Conservation (phyloP, 257 asterid species). For the Lavandula angustifolia region DNA sequence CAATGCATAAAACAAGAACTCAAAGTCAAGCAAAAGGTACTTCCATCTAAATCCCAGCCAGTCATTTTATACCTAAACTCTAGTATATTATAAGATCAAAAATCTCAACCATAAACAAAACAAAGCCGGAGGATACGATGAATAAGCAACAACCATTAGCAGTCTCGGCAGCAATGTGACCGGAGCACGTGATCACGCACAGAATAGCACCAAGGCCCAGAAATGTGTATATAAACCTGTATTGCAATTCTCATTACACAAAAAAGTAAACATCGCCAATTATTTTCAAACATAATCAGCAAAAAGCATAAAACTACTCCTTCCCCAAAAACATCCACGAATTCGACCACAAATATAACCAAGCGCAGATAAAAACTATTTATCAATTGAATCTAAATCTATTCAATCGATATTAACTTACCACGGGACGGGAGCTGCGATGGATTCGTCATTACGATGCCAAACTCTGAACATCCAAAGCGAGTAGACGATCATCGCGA, state of each 20-base stretch:
- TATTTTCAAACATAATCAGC: background rate
- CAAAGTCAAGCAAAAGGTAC: background rate
- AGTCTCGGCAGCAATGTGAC: conserved; percentile 75
- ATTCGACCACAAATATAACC: background rate
- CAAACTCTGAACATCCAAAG: conserved; percentile 89
- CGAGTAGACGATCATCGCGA: conserved; percentile 73
- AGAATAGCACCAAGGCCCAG: conserved; percentile 59
- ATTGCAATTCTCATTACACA: conserved; percentile 15
- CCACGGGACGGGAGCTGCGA: conserved; percentile 68
- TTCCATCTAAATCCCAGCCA: background rate
- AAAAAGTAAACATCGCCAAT: background rate
- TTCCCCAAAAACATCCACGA: background rate
- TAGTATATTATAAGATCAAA: background rate
- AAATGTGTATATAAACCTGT: conserved; percentile 65
- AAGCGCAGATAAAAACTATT: background rate
- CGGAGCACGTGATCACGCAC: conserved; percentile 56
- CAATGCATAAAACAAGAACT: background rate
- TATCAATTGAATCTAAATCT: background rate
- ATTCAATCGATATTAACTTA: conserved; percentile 29
- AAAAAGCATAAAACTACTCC: background rate
- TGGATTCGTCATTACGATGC: conserved; percentile 56
- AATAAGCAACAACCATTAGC: conserved; percentile 64
- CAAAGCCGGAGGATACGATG: conserved; percentile 55
- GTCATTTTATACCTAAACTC: background rate
- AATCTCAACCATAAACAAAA: background rate